These are phyloP conservation scores for Solanum pimpinellifolium DNA, from an alignment of 257 asterid genomes.

Conservation along the genomic window DNA sequence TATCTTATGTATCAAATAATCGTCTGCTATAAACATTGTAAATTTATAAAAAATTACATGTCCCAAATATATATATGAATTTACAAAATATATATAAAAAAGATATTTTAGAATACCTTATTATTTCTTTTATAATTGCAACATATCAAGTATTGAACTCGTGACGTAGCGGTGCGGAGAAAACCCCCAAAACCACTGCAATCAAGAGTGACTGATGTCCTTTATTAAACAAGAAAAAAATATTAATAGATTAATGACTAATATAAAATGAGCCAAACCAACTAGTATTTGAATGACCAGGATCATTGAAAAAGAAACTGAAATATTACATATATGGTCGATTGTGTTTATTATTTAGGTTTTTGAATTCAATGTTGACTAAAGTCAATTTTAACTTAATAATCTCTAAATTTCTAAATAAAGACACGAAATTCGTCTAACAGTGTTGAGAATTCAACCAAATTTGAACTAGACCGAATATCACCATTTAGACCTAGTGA, in stretches of 20 bases:
- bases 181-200: background rate
- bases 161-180: background rate
- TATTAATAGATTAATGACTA: background rate
- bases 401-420: too few relatives aligned
- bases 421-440: too few relatives aligned
- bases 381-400: too few relatives aligned
- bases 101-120: constrained; percentile 3
- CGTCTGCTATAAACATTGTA: background rate
- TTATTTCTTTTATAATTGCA: background rate
- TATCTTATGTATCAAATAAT: too few relatives aligned
- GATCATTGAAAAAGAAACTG: background rate
- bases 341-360: too few relatives aligned
- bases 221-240: background rate
- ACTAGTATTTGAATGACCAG: background rate
- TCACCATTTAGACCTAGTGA: too few relatives aligned
- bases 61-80: background rate
- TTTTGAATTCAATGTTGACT: too few relatives aligned
- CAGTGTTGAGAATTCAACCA: too few relatives aligned
- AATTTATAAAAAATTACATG: background rate
- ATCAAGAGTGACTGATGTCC: background rate
- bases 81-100: background rate
- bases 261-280: background rate
- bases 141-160: background rate
- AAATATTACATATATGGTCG: background rate
- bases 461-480: too few relatives aligned